Percentiles rank a stretch among this genome's conserved stretches.
Evolutionary conservation across 164 flowering plant genomes (phyloP).

Genomic region (Warburgia ugandensis): DNA sequence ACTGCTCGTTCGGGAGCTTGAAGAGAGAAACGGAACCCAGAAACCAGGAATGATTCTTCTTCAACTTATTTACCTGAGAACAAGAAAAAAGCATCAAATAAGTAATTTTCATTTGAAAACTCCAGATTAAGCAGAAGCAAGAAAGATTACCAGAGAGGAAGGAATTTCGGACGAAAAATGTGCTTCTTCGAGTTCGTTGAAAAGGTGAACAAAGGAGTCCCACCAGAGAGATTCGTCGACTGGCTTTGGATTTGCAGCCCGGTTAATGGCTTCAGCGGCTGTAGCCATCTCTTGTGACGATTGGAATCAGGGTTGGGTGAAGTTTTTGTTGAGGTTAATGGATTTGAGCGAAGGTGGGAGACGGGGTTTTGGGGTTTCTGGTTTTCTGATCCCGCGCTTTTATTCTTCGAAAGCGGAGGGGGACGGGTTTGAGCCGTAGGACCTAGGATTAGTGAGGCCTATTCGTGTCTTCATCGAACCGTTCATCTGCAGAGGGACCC

Average conservation of each 20-base stretch:
- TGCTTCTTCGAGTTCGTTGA: conserved; percentile 62
- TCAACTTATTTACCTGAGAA: conserved; percentile 64
- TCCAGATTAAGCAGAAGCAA: background rate
- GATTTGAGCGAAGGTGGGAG: too few relatives aligned
- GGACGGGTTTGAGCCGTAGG: too few relatives aligned
- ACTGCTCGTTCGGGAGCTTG: conserved; percentile 54
- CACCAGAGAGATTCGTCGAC: conserved; percentile 86
- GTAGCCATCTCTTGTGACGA: too few relatives aligned
- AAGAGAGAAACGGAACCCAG: conserved; percentile 49
- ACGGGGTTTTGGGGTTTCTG: too few relatives aligned
- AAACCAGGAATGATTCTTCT: conserved; percentile 65
- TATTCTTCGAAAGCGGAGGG: too few relatives aligned
- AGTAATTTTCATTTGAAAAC: background rate
- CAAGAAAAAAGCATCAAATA: background rate
- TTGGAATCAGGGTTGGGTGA: too few relatives aligned
- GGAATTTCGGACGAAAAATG: conserved; percentile 34
- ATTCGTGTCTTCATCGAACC: too few relatives aligned
- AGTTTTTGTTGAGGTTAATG: too few relatives aligned
- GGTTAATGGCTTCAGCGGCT: too few relatives aligned
- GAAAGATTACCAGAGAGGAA: conserved; percentile 35
- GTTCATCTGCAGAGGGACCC: too few relatives aligned
- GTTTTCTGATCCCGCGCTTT: too few relatives aligned
- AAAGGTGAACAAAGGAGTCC: conserved; percentile 62
- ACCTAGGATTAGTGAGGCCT: too few relatives aligned
- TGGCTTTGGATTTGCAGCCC: conserved; percentile 24